Evolutionary conservation across 768 basidiomycete species (phyloP).

Genomic region (Mrakia blollopis): DNA sequence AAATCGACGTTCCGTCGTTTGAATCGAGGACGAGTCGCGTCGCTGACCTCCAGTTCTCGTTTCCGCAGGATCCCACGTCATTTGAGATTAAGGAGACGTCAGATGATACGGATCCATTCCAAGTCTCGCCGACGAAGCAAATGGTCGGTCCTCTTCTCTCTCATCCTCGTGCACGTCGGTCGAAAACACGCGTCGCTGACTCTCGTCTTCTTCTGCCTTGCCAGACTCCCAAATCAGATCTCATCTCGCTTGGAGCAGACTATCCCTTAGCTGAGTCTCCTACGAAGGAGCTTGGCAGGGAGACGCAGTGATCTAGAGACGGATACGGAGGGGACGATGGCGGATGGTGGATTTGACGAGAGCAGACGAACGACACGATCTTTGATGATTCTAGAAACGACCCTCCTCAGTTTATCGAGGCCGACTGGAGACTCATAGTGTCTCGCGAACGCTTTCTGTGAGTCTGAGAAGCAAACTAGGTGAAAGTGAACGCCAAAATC

Average conservation of each 20-base stretch:
- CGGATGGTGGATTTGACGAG: no score
- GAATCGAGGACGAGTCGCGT: background rate
- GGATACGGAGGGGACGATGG: no score
- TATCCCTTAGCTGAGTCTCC: background rate
- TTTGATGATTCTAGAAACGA: no score
- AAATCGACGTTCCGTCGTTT: no score
- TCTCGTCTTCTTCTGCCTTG: background rate
- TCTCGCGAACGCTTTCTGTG: no score
- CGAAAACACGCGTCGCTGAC: background rate
- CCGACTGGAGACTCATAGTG: no score
- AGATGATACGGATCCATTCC: conserved; percentile 1
- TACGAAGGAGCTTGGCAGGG: background rate
- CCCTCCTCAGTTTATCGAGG: no score
- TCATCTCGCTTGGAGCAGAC: background rate
- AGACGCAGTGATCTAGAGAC: no score
- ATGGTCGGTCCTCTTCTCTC: background rate
- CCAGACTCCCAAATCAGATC: background rate
- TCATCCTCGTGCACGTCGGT: background rate
- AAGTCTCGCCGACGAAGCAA: background rate
- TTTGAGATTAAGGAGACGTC: background rate
- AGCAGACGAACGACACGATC: no score
- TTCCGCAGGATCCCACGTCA: background rate
- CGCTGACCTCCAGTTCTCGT: background rate
- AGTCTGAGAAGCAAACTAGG: no score
- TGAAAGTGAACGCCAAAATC: no score